Base-by-base conservation (phyloP, 202 grass and related monocot genomes). In the Dendrocalamus latiflorus region DNA sequence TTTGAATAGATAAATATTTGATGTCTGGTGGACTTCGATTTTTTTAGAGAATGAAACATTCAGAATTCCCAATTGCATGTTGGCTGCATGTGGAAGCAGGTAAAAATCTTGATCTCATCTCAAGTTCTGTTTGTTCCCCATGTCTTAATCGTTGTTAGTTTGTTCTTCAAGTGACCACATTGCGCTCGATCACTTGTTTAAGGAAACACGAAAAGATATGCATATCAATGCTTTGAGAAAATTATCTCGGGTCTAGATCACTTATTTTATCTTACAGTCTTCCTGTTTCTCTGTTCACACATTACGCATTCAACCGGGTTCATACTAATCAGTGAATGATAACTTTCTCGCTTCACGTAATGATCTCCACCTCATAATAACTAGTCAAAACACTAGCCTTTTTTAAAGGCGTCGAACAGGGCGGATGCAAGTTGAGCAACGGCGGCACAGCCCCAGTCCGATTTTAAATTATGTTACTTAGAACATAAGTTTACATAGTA, bases 371-470 rank as follows among this genome's bases (percentile, higher is more conserved):
- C 67, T 83, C 83, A 79, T 33, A 53, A 42, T 55, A 80, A 75
- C 69, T 70, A 39, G 84, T 84, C 80, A n/a, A 90, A 87, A 79
- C 75, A 50, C 47, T 68, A 80, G 80, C 84, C 44, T 87, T 90
- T 87, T 74, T 70, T 22, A 75, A 90, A 75, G 70, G 36, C n/a
- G n/a, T n/a, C n/a, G n/a, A n/a, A n/a, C n/a, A n/a, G n/a, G n/a
- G n/a, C n/a, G n/a, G n/a, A n/a, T n/a, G n/a, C n/a, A n/a, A n/a
- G n/a, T n/a, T n/a, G n/a, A n/a, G n/a, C n/a, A n/a, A n/a, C n/a
- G n/a, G n/a, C n/a, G n/a, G n/a, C n/a, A n/a, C n/a, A n/a, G n/a
- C n/a, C n/a, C n/a, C n/a, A n/a, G n/a, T n/a, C n/a, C n/a, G n/a
- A n/a, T n/a, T n/a, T n/a, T n/a, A n/a, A n/a, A n/a, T n/a, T n/a